These are phyloP conservation scores for Suillus alpinus DNA, from an alignment of 768 basidiomycete species.

Conservation along the genomic window DNA sequence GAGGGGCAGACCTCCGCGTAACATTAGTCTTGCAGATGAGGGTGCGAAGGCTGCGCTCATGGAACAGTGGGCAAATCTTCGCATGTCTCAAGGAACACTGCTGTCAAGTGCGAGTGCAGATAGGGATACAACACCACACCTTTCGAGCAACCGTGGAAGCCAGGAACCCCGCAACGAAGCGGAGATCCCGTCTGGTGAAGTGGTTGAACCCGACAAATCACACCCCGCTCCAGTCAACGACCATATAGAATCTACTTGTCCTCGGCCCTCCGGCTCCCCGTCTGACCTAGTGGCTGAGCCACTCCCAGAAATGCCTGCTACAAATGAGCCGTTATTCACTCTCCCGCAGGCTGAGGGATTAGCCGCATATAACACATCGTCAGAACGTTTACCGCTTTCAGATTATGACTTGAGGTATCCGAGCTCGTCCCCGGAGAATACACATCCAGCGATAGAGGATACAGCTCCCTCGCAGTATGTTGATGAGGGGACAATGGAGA, in stretches of 20 bases:
- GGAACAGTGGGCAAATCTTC: slow-evolving; percentile 30
- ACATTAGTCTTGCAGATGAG: slow-evolving; percentile 18
- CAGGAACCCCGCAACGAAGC: neutral
- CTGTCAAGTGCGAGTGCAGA: slow-evolving; percentile 6
- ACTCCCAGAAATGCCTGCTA: neutral
- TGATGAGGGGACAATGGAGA: neutral
- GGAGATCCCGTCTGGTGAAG: neutral
- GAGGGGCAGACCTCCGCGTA: slow-evolving; percentile 17
- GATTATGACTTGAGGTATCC: neutral
- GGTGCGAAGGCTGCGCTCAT: slow-evolving; percentile 22
- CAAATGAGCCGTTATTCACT: neutral
- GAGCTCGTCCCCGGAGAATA: neutral
- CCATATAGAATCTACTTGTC: neutral
- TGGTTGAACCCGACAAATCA: neutral
- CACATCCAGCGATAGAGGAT: neutral
- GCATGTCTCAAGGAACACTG: slow-evolving; percentile 24
- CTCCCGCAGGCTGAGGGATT: neutral
- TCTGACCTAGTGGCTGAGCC: neutral
- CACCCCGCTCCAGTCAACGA: no score
- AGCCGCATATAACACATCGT: neutral
- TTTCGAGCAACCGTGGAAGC: neutral
- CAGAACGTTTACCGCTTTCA: neutral
- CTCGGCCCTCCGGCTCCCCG: neutral
- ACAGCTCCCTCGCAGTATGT: neutral
- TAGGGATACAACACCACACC: neutral